A percentile compares a stretch with the other conserved stretches of the same genome.
These are phyloP conservation scores for Discostella stelligeroides DNA, from an alignment of 108 stramenopile species.

Conservation along the genomic window DNA sequence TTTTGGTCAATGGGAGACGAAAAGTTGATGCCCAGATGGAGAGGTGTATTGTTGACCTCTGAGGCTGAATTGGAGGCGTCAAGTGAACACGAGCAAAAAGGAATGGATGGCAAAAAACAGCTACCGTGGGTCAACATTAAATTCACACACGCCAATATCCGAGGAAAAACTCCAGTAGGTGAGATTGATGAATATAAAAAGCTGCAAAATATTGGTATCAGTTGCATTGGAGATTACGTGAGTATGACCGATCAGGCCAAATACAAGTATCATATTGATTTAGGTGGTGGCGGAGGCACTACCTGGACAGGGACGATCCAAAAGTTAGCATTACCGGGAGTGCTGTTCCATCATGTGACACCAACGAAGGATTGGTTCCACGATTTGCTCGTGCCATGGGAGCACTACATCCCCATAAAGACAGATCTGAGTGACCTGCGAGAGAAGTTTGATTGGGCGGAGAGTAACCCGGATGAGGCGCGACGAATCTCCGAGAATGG, in stretches of 20 bases:
- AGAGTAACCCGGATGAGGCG: conserved; percentile 20
- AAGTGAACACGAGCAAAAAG: background rate
- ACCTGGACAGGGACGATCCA: conserved; percentile 56
- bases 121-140: conserved; percentile 59
- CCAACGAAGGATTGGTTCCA: conserved; percentile 49
- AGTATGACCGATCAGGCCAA: conserved; percentile 22
- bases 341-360: conserved; percentile 52
- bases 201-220: conserved; percentile 28
- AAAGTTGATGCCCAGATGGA: conserved; percentile 41
- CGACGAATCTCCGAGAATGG: conserved; percentile 18
- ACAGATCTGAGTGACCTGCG: conserved; percentile 33
- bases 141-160: conserved; percentile 55
- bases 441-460: conserved; percentile 33
- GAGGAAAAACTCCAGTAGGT: conserved; percentile 15
- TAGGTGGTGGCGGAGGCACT: conserved; percentile 62
- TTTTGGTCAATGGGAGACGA: conserved; percentile 30
- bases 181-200: conserved; percentile 2
- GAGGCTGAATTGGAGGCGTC: conserved; percentile 43
- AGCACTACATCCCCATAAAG: conserved; percentile 46
- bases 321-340: conserved; percentile 51
- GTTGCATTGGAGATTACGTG: conserved; percentile 36
- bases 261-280: conserved; percentile 59
- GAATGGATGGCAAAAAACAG: background rate
- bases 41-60: conserved; percentile 36
- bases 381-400: conserved; percentile 36